Base-by-base conservation (phyloP, 2,329 filamentous ascomycete species). In the Talaromyces sp. region DNA sequence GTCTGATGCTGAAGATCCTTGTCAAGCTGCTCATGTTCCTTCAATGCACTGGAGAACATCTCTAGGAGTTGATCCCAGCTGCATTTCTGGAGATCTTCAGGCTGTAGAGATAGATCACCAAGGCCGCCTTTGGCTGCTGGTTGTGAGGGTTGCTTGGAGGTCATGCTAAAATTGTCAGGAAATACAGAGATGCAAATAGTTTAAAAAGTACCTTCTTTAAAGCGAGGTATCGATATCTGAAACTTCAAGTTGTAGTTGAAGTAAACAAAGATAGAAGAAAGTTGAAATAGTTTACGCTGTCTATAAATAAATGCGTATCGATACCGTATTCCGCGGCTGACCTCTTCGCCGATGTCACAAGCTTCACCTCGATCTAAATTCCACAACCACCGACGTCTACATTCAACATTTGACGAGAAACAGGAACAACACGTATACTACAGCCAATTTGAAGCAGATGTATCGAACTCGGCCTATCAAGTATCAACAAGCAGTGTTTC, bases 1-100 rank as follows among this genome's bases (percentile, higher is more conserved):
- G 90, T 92, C 67, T 93, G 89, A 22, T 86, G 82, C 62, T 90
- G 79, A 52, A 94, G 81, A 35, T 85, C 81, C 52, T 83, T 82
- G 73, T 97, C 92, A 2, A 87, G 79, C 2, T 82, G 80, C 61
- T 88, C 84, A 39, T 89, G 85, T 47, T 88, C 82, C 15, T 81
- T 78, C 70, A 96, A 85, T 19, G 87, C 87, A 61, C 85, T 79
- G 66, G 89, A 83, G 70, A 93, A 96, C 49, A 87, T 86, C 1
- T 80, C 73, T 75, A 93, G 84, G 37, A 97, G 88, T n/a, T 89
- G 85, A 2, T 88, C 82, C 93, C 93, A 97, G 56, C 47, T 63
- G 39, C 65, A 66, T 43, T 64, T 66, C 19, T 66, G 64, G 2
- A 66, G 64, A 41, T 66, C 64, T 62, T 66, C 52, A n/a, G 59